Evolutionary conservation across 2,329 filamentous ascomycete species (phyloP).

Genomic region (Penicillium sp.): DNA sequence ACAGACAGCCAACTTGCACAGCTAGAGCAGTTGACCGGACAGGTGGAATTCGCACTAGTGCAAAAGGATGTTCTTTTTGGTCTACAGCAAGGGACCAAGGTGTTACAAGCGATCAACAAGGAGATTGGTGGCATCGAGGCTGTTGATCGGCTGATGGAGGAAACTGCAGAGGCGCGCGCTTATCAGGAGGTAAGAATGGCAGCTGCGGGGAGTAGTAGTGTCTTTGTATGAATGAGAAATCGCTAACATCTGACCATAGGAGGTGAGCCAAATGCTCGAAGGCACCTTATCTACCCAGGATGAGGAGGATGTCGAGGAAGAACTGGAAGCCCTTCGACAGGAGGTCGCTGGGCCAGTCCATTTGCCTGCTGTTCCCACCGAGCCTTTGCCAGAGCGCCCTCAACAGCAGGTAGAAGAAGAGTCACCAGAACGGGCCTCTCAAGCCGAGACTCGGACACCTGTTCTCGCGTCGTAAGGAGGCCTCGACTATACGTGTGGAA

Average conservation of each 20-base stretch:
- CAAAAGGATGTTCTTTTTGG: conserved; percentile 96
- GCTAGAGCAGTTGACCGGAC: conserved; percentile 78
- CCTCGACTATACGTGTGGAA: too few relatives aligned
- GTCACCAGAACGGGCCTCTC: conserved; percentile 21
- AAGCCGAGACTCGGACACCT: conserved; percentile 21
- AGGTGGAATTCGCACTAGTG: conserved; percentile 91
- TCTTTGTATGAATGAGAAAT: neutral
- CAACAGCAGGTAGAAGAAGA: neutral
- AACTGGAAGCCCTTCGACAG: conserved; percentile 72
- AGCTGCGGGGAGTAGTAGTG: neutral
- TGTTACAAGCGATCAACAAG: conserved; percentile 82
- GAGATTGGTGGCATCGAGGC: conserved; percentile 95
- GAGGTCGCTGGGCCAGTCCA: conserved; percentile 45
- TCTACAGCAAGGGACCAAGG: conserved; percentile 81
- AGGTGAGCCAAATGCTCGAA: conserved; percentile 85
- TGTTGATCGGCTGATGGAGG: conserved; percentile 91
- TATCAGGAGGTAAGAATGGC: conserved; percentile 68
- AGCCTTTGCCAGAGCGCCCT: conserved; percentile 20
- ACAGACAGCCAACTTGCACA: conserved; percentile 93
- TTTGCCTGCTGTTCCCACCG: conserved; percentile 36
- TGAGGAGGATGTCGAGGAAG: conserved; percentile 96
- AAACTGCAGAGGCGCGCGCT: conserved; percentile 80
- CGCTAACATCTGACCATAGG: conserved; percentile 49
- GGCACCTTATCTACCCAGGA: conserved; percentile 87
- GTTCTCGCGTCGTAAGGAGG: conserved; percentile 19